A percentile compares a stretch with the other conserved stretches of the same genome.
These are phyloP conservation scores for Erodium trifolium DNA, from an alignment of 441 rosid species.

Conservation along the genomic window DNA sequence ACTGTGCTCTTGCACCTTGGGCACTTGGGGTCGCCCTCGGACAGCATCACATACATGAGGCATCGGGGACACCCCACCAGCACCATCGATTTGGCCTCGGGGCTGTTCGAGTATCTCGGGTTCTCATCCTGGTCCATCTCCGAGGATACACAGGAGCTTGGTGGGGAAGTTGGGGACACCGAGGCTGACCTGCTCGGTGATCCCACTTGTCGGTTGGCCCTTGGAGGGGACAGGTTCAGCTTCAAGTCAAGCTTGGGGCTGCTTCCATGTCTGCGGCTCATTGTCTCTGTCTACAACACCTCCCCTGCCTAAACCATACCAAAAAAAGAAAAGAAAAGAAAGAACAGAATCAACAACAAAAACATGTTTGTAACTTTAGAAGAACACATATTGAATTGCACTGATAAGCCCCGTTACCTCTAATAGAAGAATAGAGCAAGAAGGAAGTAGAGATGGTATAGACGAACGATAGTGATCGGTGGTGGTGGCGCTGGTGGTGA, in stretches of 20 bases:
- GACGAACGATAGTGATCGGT: not conserved
- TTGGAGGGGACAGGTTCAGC: conserved; percentile 82
- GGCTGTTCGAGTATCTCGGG: conserved; percentile 47
- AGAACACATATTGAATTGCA: not conserved
- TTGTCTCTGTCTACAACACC: conserved; percentile 19
- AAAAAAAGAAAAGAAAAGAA: not conserved
- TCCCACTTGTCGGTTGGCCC: conserved; percentile 33
- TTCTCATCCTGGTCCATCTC: conserved; percentile 55
- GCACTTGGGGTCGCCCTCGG: conserved; percentile 67
- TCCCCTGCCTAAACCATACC: too few relatives aligned
- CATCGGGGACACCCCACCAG: conserved; percentile 95
- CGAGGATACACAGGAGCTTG: conserved; percentile 85
- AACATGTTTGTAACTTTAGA: not conserved
- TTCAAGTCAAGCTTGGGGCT: conserved; percentile 71
- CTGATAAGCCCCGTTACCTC: conserved; percentile 23
- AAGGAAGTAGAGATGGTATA: not conserved
- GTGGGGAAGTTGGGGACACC: conserved; percentile 68
- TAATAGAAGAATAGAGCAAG: not conserved
- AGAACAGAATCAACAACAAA: conserved; percentile 6
- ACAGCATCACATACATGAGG: conserved; percentile 41
- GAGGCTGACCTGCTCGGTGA: conserved; percentile 61
- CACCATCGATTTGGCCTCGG: conserved; percentile 83
- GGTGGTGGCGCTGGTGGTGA: conserved; percentile 13
- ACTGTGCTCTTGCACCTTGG: conserved; percentile 99
- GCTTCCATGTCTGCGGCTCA: conserved; percentile 64